Conservation (phyloP, 805 yeast genomes). For the Metschnikowia baotianmanensis region DNA sequence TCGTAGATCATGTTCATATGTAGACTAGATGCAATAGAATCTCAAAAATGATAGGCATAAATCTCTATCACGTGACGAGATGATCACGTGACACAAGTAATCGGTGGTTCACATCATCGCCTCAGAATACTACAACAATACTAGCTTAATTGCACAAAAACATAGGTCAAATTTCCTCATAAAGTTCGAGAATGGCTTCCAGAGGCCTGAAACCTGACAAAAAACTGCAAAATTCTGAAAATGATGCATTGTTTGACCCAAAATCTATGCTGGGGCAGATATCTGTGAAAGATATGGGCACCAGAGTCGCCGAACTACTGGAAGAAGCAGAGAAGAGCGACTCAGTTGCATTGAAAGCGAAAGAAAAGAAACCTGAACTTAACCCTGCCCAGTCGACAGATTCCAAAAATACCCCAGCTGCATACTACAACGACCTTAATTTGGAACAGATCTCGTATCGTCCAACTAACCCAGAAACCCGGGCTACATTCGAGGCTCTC, state of each 20-base stretch:
- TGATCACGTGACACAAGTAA: not conserved
- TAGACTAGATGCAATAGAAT: no score
- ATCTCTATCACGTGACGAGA: not conserved
- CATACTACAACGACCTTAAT: slow-evolving; percentile 6
- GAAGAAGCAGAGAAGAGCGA: not conserved
- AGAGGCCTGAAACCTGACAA: not conserved
- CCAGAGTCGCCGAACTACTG: slow-evolving; percentile 26
- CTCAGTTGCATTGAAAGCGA: not conserved
- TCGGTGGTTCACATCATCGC: not conserved
- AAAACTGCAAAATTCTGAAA: slow-evolving; percentile 28
- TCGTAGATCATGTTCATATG: not conserved
- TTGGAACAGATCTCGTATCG: slow-evolving; percentile 56
- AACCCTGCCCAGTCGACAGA: no score
- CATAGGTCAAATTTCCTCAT: not conserved
- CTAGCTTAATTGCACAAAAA: no score
- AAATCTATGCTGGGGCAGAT: slow-evolving; percentile 69
- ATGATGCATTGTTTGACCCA: slow-evolving; percentile 53
- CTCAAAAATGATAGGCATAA: no score
- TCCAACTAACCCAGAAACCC: slow-evolving; percentile 57
- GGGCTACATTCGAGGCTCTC: slow-evolving; percentile 52
- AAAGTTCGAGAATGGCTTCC: not conserved
- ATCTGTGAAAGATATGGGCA: slow-evolving; percentile 69
- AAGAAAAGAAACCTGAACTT: not conserved
- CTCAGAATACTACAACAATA: not conserved
- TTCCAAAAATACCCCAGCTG: slow-evolving; percentile 1